Evolutionary conservation across 2,329 filamentous ascomycete species (phyloP).

Genomic region (Knufia petricola): DNA sequence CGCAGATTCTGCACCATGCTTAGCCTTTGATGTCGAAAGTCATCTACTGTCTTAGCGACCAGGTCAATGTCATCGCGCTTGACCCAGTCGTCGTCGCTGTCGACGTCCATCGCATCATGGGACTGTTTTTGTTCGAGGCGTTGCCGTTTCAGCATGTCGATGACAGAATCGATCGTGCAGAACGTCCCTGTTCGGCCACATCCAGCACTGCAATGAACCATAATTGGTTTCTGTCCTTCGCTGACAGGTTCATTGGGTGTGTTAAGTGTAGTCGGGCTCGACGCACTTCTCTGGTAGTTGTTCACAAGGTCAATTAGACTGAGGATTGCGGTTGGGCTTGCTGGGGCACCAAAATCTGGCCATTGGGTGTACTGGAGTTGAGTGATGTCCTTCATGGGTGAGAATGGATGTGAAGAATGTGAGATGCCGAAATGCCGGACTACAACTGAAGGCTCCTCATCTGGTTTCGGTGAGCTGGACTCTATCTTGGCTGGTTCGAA

Average conservation of each 20-base stretch:
- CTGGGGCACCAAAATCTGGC: constrained; percentile 92
- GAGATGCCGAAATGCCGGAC: constrained; percentile 80
- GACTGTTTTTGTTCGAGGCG: constrained; percentile 30
- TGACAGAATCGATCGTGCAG: constrained; percentile 89
- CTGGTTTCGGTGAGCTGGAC: constrained; percentile 13
- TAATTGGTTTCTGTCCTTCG: constrained; percentile 53
- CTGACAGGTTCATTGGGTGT: constrained; percentile 52
- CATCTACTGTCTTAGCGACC: constrained; percentile 77
- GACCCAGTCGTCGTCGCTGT: constrained; percentile 51
- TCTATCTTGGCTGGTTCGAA: constrained; percentile 24
- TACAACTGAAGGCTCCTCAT: constrained; percentile 63
- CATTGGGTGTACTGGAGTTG: constrained; percentile 93
- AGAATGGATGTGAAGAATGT: constrained; percentile 68
- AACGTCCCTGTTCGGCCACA: constrained; percentile 95
- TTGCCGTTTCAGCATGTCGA: constrained; percentile 94
- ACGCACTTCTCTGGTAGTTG: constrained; percentile 44
- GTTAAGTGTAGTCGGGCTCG: constrained; percentile 28
- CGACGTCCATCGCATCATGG: constrained; percentile 22
- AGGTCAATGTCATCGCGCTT: constrained; percentile 62
- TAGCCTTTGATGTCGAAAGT: constrained; percentile 76
- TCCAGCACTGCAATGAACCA: constrained; percentile 93
- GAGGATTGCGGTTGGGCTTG: constrained; percentile 76
- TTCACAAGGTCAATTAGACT: constrained; percentile 84
- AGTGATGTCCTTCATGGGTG: constrained; percentile 81
- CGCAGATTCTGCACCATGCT: constrained; percentile 95